Evolutionary conservation across 2,329 filamentous ascomycete genomes (phyloP), one percentile per base, ranked within the genome.

Genomic region (Pestalotiopsis sp.): DNA sequence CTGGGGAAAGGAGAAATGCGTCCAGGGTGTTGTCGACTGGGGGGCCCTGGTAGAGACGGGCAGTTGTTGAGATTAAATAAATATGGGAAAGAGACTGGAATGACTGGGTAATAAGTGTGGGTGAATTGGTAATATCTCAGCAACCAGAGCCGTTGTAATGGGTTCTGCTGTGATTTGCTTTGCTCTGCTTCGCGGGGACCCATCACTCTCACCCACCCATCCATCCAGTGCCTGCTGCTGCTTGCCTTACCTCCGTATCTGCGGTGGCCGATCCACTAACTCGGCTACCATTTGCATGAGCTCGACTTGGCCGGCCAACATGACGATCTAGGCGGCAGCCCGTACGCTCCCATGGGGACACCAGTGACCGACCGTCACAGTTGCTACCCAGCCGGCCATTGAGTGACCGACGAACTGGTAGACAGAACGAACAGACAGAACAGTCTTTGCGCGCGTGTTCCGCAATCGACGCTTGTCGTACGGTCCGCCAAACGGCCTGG

Each of bases 401-500:
- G 31, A 36, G 31, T n/a, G 45, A 20, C 45, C 45, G 45, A 52
- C 41, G 4, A n/a, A 52, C 6, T 52, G 45, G 5, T 52, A 52
- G 45, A 61, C 56, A 58, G 13, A 27, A 27, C 14, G 17, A 27
- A 23, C 20, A n/a, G 17, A 52, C 41, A 49, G 17, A 31, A 17
- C 49, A 25, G 20, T 23, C 12, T 66, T 38, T 56, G 63, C 49
- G 63, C 49, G 25, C 57, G 23, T 66, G 63, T 56, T 66, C 63
- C 63, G 63, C 63, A 56, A 20, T 31, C 49, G 25, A 31, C 63
- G 41, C 63, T 27, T 66, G 63, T 58, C 63, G 14, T 56, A 27
- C 63, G 49, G 63, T 36, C 63, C 41, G 63, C 63, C 52, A 45
- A 66, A 66, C 63, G 63, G 63, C 63, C 63, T 66, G 41, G 63